phyloP scores from a whole-genome alignment of 768 basidiomycete species.

The Melanogaster broomeanus region DNA sequence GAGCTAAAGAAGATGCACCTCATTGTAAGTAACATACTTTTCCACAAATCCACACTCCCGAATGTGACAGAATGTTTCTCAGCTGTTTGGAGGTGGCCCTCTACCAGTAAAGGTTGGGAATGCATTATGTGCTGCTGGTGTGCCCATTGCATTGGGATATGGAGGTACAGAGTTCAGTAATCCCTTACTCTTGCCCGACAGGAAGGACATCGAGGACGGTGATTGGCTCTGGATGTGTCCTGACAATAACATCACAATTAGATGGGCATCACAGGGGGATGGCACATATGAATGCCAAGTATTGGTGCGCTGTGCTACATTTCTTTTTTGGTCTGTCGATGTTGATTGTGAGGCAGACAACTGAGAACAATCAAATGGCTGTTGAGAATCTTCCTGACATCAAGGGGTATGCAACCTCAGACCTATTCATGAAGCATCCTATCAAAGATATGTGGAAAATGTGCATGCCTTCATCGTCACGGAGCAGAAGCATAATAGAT shows the following conservation, averaged over 20 bases:
- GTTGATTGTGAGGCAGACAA: not conserved
- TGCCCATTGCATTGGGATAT: conserved; percentile 30
- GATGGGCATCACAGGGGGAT: conserved; percentile 36
- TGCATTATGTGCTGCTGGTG: conserved; percentile 22
- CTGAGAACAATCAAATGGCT: not conserved
- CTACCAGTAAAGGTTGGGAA: conserved; percentile 31
- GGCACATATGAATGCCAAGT: conserved; percentile 40
- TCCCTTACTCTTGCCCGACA: conserved; percentile 11
- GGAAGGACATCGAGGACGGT: conserved; percentile 25
- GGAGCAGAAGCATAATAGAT: not conserved
- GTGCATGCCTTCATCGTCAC: too few relatives aligned
- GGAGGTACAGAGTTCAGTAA: conserved; percentile 28
- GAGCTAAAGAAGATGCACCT: conserved; percentile 19
- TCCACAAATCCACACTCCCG: too few relatives aligned
- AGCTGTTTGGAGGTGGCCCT: conserved; percentile 37
- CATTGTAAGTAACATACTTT: too few relatives aligned
- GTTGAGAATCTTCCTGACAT: conserved; percentile 3
- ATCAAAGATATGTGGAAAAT: conserved; percentile 36
- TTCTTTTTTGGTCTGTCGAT: too few relatives aligned
- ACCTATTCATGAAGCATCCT: conserved; percentile 41
- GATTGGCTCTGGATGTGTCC: conserved; percentile 20
- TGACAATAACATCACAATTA: conserved; percentile 13
- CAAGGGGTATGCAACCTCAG: conserved; percentile 34
- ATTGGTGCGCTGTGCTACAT: conserved; percentile 34
- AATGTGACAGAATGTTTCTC: not conserved